A percentile compares a stretch with the other conserved stretches of the same genome.
Conservation (phyloP, 2,329 filamentous ascomycete species). For the Elsinoe necatrix region DNA sequence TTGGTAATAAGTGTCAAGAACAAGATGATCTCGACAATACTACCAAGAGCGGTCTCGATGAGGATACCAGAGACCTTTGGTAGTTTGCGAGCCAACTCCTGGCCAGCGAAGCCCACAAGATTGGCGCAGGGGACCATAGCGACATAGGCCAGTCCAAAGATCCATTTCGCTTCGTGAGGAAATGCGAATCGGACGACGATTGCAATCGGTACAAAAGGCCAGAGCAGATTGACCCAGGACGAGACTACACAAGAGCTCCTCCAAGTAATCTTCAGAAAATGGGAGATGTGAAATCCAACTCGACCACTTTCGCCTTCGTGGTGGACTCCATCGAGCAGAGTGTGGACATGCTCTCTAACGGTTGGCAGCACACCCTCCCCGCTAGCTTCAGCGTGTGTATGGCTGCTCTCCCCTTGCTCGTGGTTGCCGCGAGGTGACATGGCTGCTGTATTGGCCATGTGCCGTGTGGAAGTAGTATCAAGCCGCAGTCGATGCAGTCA, state of each 20-base stretch:
- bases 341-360: slow-evolving; percentile 2
- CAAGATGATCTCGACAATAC: slow-evolving; percentile 70
- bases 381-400: neutral
- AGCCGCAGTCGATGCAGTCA: neutral
- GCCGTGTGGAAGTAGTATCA: neutral
- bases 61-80: slow-evolving; percentile 63
- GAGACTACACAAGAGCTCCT: slow-evolving; percentile 38
- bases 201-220: slow-evolving; percentile 42
- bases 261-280: slow-evolving; percentile 39
- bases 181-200: slow-evolving; percentile 41
- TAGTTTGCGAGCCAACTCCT: slow-evolving; percentile 63
- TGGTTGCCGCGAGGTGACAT: slow-evolving; percentile 7
- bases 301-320: slow-evolving; percentile 42
- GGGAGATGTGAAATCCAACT: slow-evolving; percentile 35
- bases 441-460: neutral
- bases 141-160: slow-evolving; percentile 42
- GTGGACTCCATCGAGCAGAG: slow-evolving; percentile 24
- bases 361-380: slow-evolving; percentile 6
- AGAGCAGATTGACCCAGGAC: slow-evolving; percentile 41
- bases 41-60: slow-evolving; percentile 48
- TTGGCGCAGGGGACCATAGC: slow-evolving; percentile 45
- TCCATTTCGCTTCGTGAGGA: slow-evolving; percentile 34
- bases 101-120: slow-evolving; percentile 53
- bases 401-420: slow-evolving; percentile 2
- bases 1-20: slow-evolving; percentile 57